Base-by-base conservation (phyloP, 75 land plant genomes). In the Azolla pinnata region DNA sequence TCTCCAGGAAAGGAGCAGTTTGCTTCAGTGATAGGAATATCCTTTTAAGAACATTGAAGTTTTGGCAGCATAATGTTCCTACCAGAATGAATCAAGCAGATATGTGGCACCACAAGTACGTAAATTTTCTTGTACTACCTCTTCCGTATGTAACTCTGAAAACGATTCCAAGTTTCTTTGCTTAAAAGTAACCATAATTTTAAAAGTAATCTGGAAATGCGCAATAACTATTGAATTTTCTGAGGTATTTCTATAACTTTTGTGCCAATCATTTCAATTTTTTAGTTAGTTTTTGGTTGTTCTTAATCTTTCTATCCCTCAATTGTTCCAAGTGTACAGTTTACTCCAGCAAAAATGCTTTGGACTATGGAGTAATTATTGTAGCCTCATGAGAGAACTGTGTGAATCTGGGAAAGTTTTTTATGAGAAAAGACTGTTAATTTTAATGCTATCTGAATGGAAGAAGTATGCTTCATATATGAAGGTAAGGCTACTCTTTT, bases 31-130 rank as follows among this genome's bases (percentile, higher is more conserved):
- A 24, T 1, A 60, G 25, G 47, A 35, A 25, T 4, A 7, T 24
- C 2, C 23, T 60, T 38, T 19, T 29, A 28, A 44, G 31, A 35
- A 1, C 25, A 2, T 25, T 5, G 46, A 14, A 24, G 28, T 48
- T 21, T 40, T 40, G 47, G 48, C 62, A 40, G 21, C 62, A 44
- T 38, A 21, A 23, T 23, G 2, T 23, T 23, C 26, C 31, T 35
- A 16, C 40, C 20, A 35, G 42, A 21, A 1, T 16, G 9, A 60
- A 23, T 44, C 48, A 38, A 20, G 48, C 48, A 38, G 27, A 35
- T 3, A 24, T 42, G 21, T 60, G 44, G 62, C 48, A 60, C 44
- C 21, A 29, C 16, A 60, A 20, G 62, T 60, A 60, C 3, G 62
- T 40, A n/a, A n/a, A n/a, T n/a, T n/a, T n/a, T n/a, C n/a, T n/a